Percentiles rank a stretch among this genome's conserved stretches.
These are phyloP conservation scores for Lomentospora prolificans DNA, from an alignment of 2,329 filamentous ascomycete species.

Conservation along the genomic window DNA sequence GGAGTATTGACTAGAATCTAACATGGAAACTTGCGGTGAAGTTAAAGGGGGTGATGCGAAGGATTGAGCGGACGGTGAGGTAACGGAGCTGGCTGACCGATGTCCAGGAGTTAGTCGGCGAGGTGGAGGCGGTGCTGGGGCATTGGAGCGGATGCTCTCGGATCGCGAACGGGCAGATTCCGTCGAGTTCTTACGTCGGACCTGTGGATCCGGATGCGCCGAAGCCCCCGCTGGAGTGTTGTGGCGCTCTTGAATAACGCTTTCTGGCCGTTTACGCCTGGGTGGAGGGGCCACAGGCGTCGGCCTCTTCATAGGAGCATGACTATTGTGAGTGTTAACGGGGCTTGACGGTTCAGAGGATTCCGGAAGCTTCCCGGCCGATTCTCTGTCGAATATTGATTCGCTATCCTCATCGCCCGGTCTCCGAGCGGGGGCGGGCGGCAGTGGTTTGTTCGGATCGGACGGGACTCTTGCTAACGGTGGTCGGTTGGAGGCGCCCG, in stretches of 20 bases:
- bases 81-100: slow-evolving; percentile 19
- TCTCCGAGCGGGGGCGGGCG: slow-evolving; percentile 38
- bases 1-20: slow-evolving; percentile 9
- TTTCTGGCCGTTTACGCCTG: slow-evolving; percentile 21
- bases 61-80: slow-evolving; percentile 10
- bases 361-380: slow-evolving; percentile 42
- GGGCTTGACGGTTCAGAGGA: slow-evolving; percentile 29
- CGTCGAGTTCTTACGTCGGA: slow-evolving; percentile 35
- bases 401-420: slow-evolving; percentile 38
- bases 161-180: slow-evolving; percentile 39
- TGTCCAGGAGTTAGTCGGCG: slow-evolving; percentile 30
- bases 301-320: slow-evolving; percentile 23
- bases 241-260: slow-evolving; percentile 12
- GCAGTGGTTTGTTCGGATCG: slow-evolving; percentile 54
- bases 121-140: slow-evolving; percentile 45
- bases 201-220: slow-evolving; percentile 21
- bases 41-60: slow-evolving; percentile 12
- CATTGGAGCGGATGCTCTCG: slow-evolving; percentile 33
- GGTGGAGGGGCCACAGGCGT: slow-evolving; percentile 43
- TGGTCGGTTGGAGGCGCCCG: neutral
- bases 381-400: slow-evolving; percentile 43
- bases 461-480: slow-evolving; percentile 17
- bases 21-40: slow-evolving; percentile 14
- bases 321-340: slow-evolving; percentile 19
- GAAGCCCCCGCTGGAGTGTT: slow-evolving; percentile 15